phyloP scores from a whole-genome alignment of 78 protist genomes.

The Dictyostelium firmibasis region DNA sequence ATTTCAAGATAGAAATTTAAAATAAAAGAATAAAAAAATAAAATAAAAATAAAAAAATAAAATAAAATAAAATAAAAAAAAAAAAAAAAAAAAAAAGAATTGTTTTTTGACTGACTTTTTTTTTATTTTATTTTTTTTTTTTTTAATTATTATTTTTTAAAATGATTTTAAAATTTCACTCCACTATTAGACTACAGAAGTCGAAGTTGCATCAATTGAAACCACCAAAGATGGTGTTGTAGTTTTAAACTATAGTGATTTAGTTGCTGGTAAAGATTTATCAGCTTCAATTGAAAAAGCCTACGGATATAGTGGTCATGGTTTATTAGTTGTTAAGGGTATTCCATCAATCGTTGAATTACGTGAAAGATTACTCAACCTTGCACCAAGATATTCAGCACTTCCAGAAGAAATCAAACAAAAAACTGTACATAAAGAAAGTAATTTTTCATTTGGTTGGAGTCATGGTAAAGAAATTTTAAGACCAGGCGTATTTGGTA shows the following conservation, averaged over 20 bases:
- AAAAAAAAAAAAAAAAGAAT: too few relatives aligned
- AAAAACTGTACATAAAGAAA: constrained; percentile 54
- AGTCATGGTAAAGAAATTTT: constrained; percentile 76
- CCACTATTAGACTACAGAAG: background rate
- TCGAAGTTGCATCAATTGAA: background rate
- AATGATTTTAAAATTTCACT: too few relatives aligned
- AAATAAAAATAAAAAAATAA: too few relatives aligned
- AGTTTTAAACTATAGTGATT: constrained; percentile 32
- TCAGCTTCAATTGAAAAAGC: constrained; percentile 52
- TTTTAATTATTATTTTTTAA: too few relatives aligned
- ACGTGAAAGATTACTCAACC: constrained; percentile 37
- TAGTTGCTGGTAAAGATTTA: constrained; percentile 37
- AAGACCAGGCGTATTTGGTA: constrained; percentile 71
- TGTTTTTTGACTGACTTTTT: background rate
- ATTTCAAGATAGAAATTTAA: background rate
- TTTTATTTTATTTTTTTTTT: too few relatives aligned
- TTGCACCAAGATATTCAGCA: constrained; percentile 67
- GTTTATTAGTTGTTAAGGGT: constrained; percentile 69
- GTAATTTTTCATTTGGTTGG: constrained; percentile 80
- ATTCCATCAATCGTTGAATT: constrained; percentile 52
- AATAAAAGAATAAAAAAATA: too few relatives aligned
- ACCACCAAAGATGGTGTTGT: constrained; percentile 71
- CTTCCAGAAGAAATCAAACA: constrained; percentile 78
- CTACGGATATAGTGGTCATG: constrained; percentile 59
- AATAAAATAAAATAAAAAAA: too few relatives aligned